Conservation (phyloP, 208 protist species). For the Trypanosoma grayi region DNA sequence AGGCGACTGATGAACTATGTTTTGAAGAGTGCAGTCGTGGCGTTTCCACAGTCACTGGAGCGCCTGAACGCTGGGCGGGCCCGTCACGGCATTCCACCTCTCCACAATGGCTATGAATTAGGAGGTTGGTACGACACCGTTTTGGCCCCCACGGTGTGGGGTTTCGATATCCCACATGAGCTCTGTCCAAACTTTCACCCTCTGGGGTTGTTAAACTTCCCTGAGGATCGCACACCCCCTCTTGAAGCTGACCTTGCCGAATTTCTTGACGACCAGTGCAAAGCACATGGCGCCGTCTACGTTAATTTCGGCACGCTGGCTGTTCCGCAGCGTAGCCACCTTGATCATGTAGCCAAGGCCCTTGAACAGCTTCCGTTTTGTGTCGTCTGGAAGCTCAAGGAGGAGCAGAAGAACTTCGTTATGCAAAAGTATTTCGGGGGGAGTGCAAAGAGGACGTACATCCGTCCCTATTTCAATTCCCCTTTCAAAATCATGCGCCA, state of each 20-base stretch:
- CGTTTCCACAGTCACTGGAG: constrained; percentile 8
- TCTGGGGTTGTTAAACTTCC: constrained; percentile 39
- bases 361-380: constrained; percentile 31
- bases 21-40: constrained; percentile 19
- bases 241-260: constrained; percentile 10
- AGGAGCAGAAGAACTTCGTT: constrained; percentile 6
- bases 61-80: constrained; percentile 27
- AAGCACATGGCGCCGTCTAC: constrained; percentile 42
- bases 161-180: constrained; percentile 45
- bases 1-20: constrained; percentile 27
- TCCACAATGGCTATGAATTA: constrained; percentile 31
- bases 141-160: constrained; percentile 41
- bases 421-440: constrained; percentile 12
- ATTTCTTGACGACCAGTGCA: constrained; percentile 42
- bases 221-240: constrained; percentile 20
- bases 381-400: constrained; percentile 47
- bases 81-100: constrained; percentile 20
- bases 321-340: constrained; percentile 12
- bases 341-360: constrained; percentile 25
- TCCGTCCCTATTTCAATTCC: constrained; percentile 28
- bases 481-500: constrained; percentile 45
- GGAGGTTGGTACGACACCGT: constrained; percentile 43
- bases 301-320: constrained; percentile 52
- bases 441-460: not conserved
- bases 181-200: constrained; percentile 55